Evolutionary conservation across 768 basidiomycete species (phyloP).

Genomic region (Hericium rajendrae): DNA sequence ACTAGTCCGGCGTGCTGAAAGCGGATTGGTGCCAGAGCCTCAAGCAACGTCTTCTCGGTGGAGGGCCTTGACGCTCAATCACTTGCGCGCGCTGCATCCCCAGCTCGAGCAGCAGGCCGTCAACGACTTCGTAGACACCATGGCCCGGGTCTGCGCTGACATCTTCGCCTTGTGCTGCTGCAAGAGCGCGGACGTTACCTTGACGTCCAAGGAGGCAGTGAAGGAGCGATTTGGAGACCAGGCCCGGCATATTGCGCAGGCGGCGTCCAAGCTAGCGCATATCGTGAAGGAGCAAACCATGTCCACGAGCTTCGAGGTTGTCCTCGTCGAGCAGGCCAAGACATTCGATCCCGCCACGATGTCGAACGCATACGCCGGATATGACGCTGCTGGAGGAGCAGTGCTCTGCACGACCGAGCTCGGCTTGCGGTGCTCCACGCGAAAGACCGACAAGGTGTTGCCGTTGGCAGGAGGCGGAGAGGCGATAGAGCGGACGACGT

Average conservation of each 20-base stretch:
- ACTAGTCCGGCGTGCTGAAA: constrained; percentile 15
- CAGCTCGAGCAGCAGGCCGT: constrained; percentile 54
- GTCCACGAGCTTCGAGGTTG: constrained; percentile 66
- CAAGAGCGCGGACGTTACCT: constrained; percentile 15
- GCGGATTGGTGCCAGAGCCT: constrained; percentile 37
- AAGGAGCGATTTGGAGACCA: constrained; percentile 47
- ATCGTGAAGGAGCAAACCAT: constrained; percentile 68
- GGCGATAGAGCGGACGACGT: constrained; percentile 43
- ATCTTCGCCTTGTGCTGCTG: constrained; percentile 59
- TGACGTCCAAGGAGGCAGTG: constrained; percentile 22
- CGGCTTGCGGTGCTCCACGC: constrained; percentile 56
- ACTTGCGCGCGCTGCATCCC: constrained; percentile 61
- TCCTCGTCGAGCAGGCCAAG: constrained; percentile 46
- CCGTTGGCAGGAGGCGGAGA: constrained; percentile 28
- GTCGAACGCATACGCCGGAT: constrained; percentile 56
- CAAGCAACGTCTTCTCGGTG: constrained; percentile 73
- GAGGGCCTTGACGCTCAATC: constrained; percentile 62
- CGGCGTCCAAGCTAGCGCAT: constrained; percentile 52
- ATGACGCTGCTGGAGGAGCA: constrained; percentile 29
- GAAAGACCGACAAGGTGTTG: constrained; percentile 21
- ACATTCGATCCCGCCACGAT: constrained; percentile 41
- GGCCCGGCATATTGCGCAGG: constrained; percentile 54
- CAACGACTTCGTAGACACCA: constrained; percentile 66
- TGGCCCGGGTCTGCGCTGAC: constrained; percentile 62
- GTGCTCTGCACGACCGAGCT: constrained; percentile 67